Evolutionary conservation across 805 yeast species (phyloP), one percentile per base, ranked within the genome.

Genomic region (Myxozyma udenii): DNA sequence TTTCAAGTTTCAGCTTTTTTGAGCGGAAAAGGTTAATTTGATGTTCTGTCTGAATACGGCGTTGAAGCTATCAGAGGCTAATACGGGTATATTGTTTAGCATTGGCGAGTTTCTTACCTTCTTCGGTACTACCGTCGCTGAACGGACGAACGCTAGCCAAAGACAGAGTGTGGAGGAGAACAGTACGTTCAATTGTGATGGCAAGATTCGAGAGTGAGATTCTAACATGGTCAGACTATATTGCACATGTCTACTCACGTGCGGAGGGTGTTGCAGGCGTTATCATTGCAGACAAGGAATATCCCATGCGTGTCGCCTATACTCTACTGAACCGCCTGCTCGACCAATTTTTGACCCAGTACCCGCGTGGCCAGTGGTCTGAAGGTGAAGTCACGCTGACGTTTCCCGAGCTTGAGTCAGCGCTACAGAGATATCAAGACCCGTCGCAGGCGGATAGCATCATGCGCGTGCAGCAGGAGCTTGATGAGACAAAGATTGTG

Each of bases 371-470:
- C 18, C 82, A 84, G 57, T 89, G 96, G 96, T 51, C 56, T 2
- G 41, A 49, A 14, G 61, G 60, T 23, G 50, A 57, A 3, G 51
- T 48, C 24, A 43, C 50, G 23, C 47, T 84, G 49, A 70, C 71
- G 36, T 81, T 78, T 67, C 79, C 79, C 23, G 80, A 78, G 54
- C 75, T 91, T 63, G 85, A 82, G 28, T 72, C 71, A 23, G 89
- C 89, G 67, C 72, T 93, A 61, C 72, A 75, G 62, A 87, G 87
- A 65, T 93, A 93, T 72, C 98, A 93, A 73, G 96, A 93, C 68
- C 99, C 99, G 26, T 78, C 85, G 38, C 96, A 93, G 74, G 98
- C 98, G 0, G 99, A 93, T 68, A 85, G 96, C 9, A 82, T 93
- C 57, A 84, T 93, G 95, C 86, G 85, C 69, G 98, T 93, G 21